Base-by-base conservation (phyloP, 805 yeast genomes). In the Myxozyma sirexii region DNA sequence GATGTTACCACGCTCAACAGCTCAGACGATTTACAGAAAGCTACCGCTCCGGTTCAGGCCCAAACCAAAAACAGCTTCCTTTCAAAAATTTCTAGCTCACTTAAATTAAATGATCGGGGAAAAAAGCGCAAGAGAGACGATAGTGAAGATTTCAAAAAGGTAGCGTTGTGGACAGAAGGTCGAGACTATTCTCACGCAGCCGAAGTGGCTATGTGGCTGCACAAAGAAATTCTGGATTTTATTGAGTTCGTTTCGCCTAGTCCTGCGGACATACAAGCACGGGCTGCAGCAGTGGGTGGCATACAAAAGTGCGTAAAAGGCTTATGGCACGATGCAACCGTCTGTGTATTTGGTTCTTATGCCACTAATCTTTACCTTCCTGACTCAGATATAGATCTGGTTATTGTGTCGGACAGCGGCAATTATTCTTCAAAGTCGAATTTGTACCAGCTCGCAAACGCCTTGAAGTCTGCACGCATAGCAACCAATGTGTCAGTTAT, bases 361-460 rank as follows among this genome's bases (percentile, higher is more conserved):
- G 97, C 98, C 0, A 92, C 97, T 0, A 97, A 92, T 70, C 76
- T 93, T 62, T 93, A 91, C 70, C 77, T 93, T 17, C 98, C 98
- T 0, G 96, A 96, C 1, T 90, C 97, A 0, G 99, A 93, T 78
- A 90, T 93, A 33, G 99, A 93, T 73, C 86, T 94, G 85, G 97
- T 92, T 46, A 82, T 93, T 24, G 77, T 86, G 2, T 87, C 96
- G 17, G 74, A 76, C 13, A 84, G 86, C 1, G 81, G 79, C 63
- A 80, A 82, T 66, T 77, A 77, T 54, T 90, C 83, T 67, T 82
- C 80, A 59, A 82, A 89, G 69, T 79, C 84, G n/a, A 76, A 82
- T 24, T 74, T 93, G 47, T 91, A 86, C 71, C 85, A 85, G 67
- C 76, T 93, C 10, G 84, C 96, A 1, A 83, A 90, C 4, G 82